These are phyloP conservation scores for Penicillium canariense DNA, from an alignment of 495 filamentous ascomycete genomes.

Conservation along the genomic window DNA sequence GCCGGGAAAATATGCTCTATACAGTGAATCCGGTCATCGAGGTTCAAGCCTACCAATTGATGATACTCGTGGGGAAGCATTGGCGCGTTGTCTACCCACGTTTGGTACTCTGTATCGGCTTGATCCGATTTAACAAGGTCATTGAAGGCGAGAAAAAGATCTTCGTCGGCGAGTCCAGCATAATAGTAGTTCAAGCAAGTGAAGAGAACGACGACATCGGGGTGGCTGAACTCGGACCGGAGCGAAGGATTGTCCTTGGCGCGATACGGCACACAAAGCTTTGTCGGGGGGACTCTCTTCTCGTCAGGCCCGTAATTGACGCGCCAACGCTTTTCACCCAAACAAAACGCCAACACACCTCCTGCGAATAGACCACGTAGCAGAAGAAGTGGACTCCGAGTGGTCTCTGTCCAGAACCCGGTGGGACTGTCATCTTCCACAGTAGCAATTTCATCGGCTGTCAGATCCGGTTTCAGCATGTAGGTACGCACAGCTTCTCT, in stretches of 20 bases:
- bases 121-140: too few relatives aligned
- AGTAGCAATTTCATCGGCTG: constrained; percentile 24
- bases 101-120: background rate
- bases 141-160: background rate
- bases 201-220: background rate
- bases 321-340: constrained; percentile 8
- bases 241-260: constrained; percentile 64
- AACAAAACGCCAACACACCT: constrained; percentile 5
- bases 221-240: constrained; percentile 58
- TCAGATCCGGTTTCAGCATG: constrained; percentile 34
- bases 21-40: too few relatives aligned
- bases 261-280: constrained; percentile 56
- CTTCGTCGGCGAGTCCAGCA: background rate
- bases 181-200: background rate
- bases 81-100: background rate
- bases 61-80: constrained; percentile 46
- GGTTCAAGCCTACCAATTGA: too few relatives aligned
- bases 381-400: background rate
- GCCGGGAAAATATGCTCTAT: constrained; percentile 47
- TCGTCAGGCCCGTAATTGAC: constrained; percentile 8
- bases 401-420: background rate
- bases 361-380: constrained; percentile 3
- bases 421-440: constrained; percentile 17
- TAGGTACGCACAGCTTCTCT: constrained; percentile 43
- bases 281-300: background rate